phyloP scores from a whole-genome alignment of 306 rosid species.

The Sesbania bispinosa region DNA sequence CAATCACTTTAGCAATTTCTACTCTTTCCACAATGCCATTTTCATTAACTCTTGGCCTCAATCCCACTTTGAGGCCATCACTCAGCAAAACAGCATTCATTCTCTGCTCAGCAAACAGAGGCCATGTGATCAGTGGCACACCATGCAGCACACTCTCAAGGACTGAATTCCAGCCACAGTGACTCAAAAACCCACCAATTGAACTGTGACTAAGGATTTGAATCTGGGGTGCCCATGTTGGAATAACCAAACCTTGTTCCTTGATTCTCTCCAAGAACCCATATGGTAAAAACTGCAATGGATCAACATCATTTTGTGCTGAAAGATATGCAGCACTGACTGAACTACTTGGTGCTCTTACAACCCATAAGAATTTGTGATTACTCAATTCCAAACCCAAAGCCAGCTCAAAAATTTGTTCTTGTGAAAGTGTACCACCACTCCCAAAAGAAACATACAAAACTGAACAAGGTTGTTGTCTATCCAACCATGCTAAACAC shows the following conservation, averaged over 20 bases:
- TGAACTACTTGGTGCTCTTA: no score
- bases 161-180: background rate
- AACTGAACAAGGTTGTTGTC: no score
- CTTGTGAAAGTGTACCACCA: background rate
- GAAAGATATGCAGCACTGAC: background rate
- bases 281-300: background rate
- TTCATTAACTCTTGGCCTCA: no score
- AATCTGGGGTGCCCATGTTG: background rate
- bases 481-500: no score
- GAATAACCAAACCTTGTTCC: background rate
- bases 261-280: background rate
- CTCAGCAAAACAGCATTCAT: background rate
- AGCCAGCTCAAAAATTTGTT: background rate
- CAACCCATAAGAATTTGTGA: background rate
- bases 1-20: background rate
- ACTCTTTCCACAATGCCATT: background rate
- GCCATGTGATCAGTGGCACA: constrained; percentile 2
- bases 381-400: background rate
- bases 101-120: background rate
- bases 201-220: background rate
- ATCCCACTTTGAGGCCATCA: no score
- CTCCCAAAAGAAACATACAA: no score
- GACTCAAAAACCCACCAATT: background rate
- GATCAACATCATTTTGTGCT: background rate
- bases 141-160: background rate